phyloP scores from a whole-genome alignment of 176 grass and related monocot genomes.

The Sorghum bicolor region Sorghum_bicolor_NCBIv3 NC_012871.2:70837001-70837500 shows the following conservation, averaged over 20 bases:
- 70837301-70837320: slow-evolving; percentile 12
- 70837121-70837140: neutral
- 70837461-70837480: too few relatives aligned
- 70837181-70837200: neutral
- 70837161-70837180: neutral
- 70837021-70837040: neutral
- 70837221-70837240: neutral
- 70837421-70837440: too few relatives aligned
- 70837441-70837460: too few relatives aligned
- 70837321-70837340: neutral
- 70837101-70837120: neutral
- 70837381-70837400: too few relatives aligned
- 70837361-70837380: too few relatives aligned
- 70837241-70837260: neutral
- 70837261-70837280: neutral
- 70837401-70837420: too few relatives aligned
- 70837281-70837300: neutral
- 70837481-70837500: too few relatives aligned
- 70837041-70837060: neutral
- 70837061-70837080: neutral
- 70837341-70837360: neutral
- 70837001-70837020: neutral
- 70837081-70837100: neutral
- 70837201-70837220: slow-evolving; percentile 26
- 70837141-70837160: neutral